Evolutionary conservation across 1,284 basidiomycete genomes (phyloP), one percentile per base, ranked within the genome.

Genomic region (Cutaneotrichosporon cyanovorans): DNA sequence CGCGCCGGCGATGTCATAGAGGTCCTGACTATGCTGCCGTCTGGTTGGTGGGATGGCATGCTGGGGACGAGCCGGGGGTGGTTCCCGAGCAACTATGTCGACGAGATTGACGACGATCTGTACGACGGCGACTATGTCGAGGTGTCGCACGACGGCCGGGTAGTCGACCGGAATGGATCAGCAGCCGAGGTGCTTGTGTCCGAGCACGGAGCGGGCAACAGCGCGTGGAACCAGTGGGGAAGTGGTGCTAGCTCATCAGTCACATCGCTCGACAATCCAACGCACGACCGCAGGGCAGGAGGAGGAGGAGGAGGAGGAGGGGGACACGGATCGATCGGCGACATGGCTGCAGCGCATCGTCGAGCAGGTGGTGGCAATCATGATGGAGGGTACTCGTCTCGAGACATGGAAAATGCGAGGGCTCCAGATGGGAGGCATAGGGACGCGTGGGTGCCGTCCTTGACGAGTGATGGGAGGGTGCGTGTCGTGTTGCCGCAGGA

Each of bases 1-100:
- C 77, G 70, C 50, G 81, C 80, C 58, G 85, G 84, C 56, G 90
- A 95, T 63, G 78, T 97, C 55, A 95, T 98, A 60, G 90, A 97
- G 70, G 89, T 98, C 45, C 77, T 95, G 42, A 89, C 85, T 7
- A 83, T 85, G 65, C 80, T 96, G 45, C 86, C 88, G 40, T 87
- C 85, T 5, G 93, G 93, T 15, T 99, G 93, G 93, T 99, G 93
- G 93, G 95, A 98, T 71, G 93, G 95, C 8, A 76, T 97, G 51
- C 76, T 96, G 28, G 83, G 84, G 45, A 83, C 84, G 46, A 82
- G 86, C 66, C 81, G 93, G 42, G 93, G 93, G 37, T 97, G 93
- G 93, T 96, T 98, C 71, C 93, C 93, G 12, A 90, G 86, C 56
- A 98, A 97, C 75, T 96, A 93, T 73, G 90, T 96, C 37, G 75